These are phyloP conservation scores for Abortiporus biennis DNA, from an alignment of 1,284 basidiomycete species.

Conservation along the genomic window DNA sequence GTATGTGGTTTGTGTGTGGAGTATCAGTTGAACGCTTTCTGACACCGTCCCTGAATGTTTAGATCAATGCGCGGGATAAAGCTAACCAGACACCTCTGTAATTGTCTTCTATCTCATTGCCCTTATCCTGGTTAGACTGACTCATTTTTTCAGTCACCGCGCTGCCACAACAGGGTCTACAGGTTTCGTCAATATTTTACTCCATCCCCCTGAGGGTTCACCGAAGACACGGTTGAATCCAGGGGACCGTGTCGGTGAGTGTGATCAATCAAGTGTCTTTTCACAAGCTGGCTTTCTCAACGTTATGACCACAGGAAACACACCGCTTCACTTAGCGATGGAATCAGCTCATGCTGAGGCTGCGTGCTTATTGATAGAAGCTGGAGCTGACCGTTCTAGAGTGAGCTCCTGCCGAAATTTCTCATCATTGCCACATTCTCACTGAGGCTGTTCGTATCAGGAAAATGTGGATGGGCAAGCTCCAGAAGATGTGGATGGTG, in stretches of 20 bases:
- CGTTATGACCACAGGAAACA: slow-evolving; percentile 61
- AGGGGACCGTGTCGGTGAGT: slow-evolving; percentile 75
- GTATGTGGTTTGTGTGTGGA: slow-evolving; percentile 36
- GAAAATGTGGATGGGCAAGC: slow-evolving; percentile 77
- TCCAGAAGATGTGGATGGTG: slow-evolving; percentile 82
- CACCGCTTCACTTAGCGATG: slow-evolving; percentile 93
- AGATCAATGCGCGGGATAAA: slow-evolving; percentile 91
- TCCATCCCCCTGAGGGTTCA: slow-evolving; percentile 68
- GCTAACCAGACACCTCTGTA: slow-evolving; percentile 88
- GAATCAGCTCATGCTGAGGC: slow-evolving; percentile 90
- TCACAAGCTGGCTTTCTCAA: slow-evolving; percentile 4
- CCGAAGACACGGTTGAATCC: slow-evolving; percentile 84
- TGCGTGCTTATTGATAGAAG: slow-evolving; percentile 85
- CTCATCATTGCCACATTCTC: slow-evolving; percentile 5
- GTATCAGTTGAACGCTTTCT: too few relatives aligned
- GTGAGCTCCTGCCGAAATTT: slow-evolving; percentile 48
- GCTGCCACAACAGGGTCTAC: slow-evolving; percentile 92
- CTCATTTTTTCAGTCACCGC: slow-evolving; percentile 58
- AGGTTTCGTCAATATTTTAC: slow-evolving; percentile 76
- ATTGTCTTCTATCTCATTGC: too few relatives aligned
- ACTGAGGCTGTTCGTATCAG: slow-evolving; percentile 32
- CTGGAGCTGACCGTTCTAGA: slow-evolving; percentile 84
- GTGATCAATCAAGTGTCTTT: slow-evolving; percentile 6
- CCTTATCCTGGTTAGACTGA: slow-evolving; percentile 12
- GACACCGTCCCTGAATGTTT: background rate